Evolutionary conservation across 169 alveolate genomes (phyloP), one percentile per base, ranked within the genome.

Genomic region (Eimeria praecox): DNA sequence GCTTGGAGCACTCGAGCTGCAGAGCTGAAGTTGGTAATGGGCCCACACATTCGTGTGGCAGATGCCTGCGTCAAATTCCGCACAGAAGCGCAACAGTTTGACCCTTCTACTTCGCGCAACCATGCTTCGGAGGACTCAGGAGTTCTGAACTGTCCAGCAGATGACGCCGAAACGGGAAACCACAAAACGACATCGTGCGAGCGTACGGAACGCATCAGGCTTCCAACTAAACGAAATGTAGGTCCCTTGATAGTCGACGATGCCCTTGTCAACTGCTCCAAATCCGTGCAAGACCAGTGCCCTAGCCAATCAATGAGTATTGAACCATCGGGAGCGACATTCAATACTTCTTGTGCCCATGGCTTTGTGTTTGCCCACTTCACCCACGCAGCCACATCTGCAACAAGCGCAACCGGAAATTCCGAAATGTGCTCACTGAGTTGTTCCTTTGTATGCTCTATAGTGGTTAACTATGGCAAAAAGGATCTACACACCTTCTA

Each of bases 131-230:
- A 22, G 38, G 56, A 46, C 20, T 22, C 78, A 12, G 12, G n/a
- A 20, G 24, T 12, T 35, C 33, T 20, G 33, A 56, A 12, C 42
- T 49, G 35, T 22, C 33, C 33, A 54, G 33, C 16, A 38, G 35
- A 33, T 82, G 40, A 24, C 8, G 35, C 3, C 78, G 59, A 33
- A 4, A 56, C 16, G 54, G 33, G 77, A 20, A 49, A 1, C 49
- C 24, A 27, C n/a, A 85, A 33, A 46, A 24, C 27, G 35, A 66
- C 59, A 22, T 24, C 52, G 42, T n/a, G 54, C 3, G n/a, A 3
- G 22, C 92, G 52, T 85, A 85, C 92, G 33, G 92, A 85, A 52
- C 77, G 77, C 6, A 85, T 54, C 92, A 85, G 56, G 92, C 92
- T 54, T 30, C 40, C 92, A 38, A 85, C 35, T 33, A 38, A 24